These are phyloP conservation scores for Bidens hawaiensis DNA, from an alignment of 140 eudicot species.

Conservation along the genomic window DNA sequence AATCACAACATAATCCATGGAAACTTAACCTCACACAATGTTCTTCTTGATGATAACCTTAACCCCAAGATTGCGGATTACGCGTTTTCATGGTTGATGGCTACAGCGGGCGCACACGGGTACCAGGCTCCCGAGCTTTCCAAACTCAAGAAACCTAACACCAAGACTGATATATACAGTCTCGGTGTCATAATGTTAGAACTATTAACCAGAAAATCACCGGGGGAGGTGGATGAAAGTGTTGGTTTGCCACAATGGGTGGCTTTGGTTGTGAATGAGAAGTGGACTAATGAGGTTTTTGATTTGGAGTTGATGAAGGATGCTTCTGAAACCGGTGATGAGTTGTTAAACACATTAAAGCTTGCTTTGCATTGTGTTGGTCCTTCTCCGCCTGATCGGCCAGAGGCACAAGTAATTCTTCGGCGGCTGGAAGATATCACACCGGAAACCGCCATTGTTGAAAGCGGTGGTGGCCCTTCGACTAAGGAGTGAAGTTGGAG, in stretches of 20 bases:
- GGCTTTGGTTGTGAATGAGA: conserved; percentile 80
- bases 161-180: neutral
- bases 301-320: conserved; percentile 85
- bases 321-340: conserved; percentile 72
- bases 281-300: conserved; percentile 94
- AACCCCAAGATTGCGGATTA: conserved; percentile 45
- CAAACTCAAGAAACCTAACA: neutral
- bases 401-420: conserved; percentile 70
- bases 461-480: conserved; percentile 43
- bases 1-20: conserved; percentile 27
- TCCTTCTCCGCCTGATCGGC: conserved; percentile 75
- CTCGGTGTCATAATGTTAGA: neutral
- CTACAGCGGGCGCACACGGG: neutral
- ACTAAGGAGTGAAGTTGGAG: conserved; percentile 23
- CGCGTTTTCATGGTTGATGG: neutral
- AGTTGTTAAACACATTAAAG: conserved; percentile 79
- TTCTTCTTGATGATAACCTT: conserved; percentile 59
- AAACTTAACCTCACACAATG: conserved; percentile 67
- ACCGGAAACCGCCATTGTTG: conserved; percentile 50
- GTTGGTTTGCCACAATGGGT: conserved; percentile 89
- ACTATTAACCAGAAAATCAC: neutral
- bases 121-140: neutral
- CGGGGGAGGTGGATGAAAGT: conserved; percentile 63
- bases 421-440: conserved; percentile 84
- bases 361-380: conserved; percentile 89